Percentiles rank a stretch among this genome's conserved stretches.
Conservation (phyloP, 139 green algal genomes). For the Nannochloris sp. region DNA sequence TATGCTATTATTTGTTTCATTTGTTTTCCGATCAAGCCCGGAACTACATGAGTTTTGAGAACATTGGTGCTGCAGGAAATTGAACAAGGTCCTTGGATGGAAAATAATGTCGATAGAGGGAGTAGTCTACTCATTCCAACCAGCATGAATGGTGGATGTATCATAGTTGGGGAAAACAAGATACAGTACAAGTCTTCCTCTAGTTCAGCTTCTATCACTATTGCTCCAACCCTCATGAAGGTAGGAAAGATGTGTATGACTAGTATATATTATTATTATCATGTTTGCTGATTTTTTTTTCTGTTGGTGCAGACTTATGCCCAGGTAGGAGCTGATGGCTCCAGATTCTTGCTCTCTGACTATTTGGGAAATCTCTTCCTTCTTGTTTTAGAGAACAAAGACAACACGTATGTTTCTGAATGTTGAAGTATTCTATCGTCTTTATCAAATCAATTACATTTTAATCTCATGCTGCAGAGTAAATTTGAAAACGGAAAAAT, state of each 20-base stretch:
- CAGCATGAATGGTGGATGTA: slow-evolving; percentile 55
- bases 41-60: neutral
- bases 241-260: slow-evolving; percentile 5
- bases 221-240: slow-evolving; percentile 30
- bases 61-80: slow-evolving; percentile 48
- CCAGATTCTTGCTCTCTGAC: slow-evolving; percentile 65
- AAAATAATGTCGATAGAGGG: slow-evolving; percentile 73
- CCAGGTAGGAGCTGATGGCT: slow-evolving; percentile 69
- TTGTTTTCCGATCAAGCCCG: neutral
- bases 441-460: neutral
- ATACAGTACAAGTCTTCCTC: slow-evolving; percentile 48
- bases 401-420: too few relatives aligned
- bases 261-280: too few relatives aligned
- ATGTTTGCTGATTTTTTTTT: neutral
- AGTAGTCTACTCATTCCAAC: slow-evolving; percentile 72
- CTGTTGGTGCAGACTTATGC: slow-evolving; percentile 20
- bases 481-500: slow-evolving; percentile 43
- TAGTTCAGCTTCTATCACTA: slow-evolving; percentile 18
- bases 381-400: too few relatives aligned
- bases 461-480: neutral
- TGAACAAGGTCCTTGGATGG: slow-evolving; percentile 61
- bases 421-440: neutral
- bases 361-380: neutral
- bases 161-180: slow-evolving; percentile 73
- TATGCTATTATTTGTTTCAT: neutral